Conservation (phyloP, 495 filamentous ascomycete genomes). For the Penicillium antarcticum region DNA sequence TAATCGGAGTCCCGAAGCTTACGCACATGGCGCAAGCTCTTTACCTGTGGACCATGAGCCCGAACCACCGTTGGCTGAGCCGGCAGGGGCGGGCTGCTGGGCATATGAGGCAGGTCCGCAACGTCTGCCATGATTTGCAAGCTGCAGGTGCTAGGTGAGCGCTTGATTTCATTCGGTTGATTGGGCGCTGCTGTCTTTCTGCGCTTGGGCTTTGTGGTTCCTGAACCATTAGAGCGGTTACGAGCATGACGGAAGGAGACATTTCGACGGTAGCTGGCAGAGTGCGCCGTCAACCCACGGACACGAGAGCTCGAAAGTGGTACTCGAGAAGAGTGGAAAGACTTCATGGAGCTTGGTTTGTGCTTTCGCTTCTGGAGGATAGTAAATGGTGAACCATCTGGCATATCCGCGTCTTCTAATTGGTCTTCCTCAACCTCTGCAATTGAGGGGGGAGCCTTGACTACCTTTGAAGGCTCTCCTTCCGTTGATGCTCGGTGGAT, state of each 20-base stretch:
- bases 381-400: constrained; percentile 30
- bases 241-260: constrained; percentile 73
- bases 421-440: constrained; percentile 18
- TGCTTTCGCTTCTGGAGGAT: constrained; percentile 34
- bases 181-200: constrained; percentile 10
- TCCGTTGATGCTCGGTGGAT: constrained; percentile 51
- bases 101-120: constrained; percentile 14
- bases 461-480: constrained; percentile 5
- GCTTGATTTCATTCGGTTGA: constrained; percentile 14
- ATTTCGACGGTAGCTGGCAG: constrained; percentile 65
- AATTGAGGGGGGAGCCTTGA: constrained; percentile 22
- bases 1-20: constrained; percentile 44
- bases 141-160: constrained; percentile 29
- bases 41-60: constrained; percentile 21
- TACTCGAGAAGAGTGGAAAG: constrained; percentile 34
- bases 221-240: constrained; percentile 41
- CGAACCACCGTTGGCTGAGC: constrained; percentile 41
- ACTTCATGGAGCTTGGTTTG: constrained; percentile 36
- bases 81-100: constrained; percentile 37
- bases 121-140: constrained; percentile 21
- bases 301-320: constrained; percentile 55
- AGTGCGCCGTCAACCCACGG: constrained; percentile 52
- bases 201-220: constrained; percentile 22
- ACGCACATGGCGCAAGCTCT: constrained; percentile 26
- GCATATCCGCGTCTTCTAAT: constrained; percentile 8